A percentile compares a stretch with the other conserved stretches of the same genome.
phyloP scores from a whole-genome alignment of 2,329 filamentous ascomycete species.

The Decorospora gaudefroyi region DNA sequence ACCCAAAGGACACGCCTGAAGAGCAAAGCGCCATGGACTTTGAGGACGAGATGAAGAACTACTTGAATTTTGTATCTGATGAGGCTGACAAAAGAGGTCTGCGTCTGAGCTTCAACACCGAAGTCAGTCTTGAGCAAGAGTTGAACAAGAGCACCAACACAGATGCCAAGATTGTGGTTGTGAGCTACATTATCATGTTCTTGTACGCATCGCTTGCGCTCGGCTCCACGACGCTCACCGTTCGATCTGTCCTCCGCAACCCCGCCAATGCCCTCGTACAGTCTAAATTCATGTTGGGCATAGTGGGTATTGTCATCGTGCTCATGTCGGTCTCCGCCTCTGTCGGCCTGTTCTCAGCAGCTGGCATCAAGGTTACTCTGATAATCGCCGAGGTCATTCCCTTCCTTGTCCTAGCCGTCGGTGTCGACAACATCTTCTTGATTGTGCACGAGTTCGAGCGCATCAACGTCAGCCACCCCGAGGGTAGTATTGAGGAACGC shows the following conservation, averaged over 20 bases:
- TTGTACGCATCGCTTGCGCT: conserved; percentile 92
- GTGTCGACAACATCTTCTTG: conserved; percentile 98
- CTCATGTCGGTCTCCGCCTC: conserved; percentile 96
- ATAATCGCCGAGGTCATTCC: conserved; percentile 99
- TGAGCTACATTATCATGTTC: conserved; percentile 99
- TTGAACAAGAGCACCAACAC: conserved; percentile 98
- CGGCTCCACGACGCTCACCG: conserved; percentile 80
- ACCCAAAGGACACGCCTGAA: conserved; percentile 71
- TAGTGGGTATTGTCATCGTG: conserved; percentile 92
- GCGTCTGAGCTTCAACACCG: conserved; percentile 89
- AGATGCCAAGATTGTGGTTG: conserved; percentile 91
- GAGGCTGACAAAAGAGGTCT: conserved; percentile 80
- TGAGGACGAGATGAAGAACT: conserved; percentile 76
- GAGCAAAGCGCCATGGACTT: conserved; percentile 82
- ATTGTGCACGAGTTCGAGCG: conserved; percentile 98
- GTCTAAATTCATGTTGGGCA: conserved; percentile 94
- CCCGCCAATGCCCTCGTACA: conserved; percentile 85
- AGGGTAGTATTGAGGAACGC: conserved; percentile 82
- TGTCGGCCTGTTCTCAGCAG: conserved; percentile 90
- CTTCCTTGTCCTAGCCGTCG: conserved; percentile 93
- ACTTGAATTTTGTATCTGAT: conserved; percentile 74
- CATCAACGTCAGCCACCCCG: conserved; percentile 88
- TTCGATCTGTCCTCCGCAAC: conserved; percentile 77
- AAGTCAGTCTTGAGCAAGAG: conserved; percentile 92
- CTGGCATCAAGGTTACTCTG: conserved; percentile 88